Conservation (phyloP, 345 rosid species). For the Garcia nutans region DNA sequence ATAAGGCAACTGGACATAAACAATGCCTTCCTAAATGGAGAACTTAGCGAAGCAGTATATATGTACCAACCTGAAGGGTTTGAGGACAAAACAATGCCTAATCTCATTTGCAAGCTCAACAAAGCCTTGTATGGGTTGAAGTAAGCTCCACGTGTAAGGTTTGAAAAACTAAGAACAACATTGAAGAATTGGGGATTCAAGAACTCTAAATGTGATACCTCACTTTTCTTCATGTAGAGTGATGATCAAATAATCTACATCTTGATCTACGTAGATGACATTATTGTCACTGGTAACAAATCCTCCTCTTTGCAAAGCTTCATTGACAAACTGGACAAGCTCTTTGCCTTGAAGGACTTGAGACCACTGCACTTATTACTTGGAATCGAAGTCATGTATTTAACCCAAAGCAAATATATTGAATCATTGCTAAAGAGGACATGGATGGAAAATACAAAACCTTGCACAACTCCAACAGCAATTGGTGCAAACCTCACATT, state of each 20-base stretch:
- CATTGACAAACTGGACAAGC: neutral
- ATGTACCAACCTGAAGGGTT: neutral
- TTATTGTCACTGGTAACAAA: neutral
- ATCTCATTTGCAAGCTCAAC: neutral
- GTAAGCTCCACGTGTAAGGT: neutral
- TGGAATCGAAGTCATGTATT: neutral
- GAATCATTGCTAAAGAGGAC: neutral
- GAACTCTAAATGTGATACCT: neutral
- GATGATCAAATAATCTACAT: neutral
- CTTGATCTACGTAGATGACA: too few species aligned
- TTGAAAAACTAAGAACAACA: neutral
- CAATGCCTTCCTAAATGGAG: neutral
- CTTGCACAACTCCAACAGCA: neutral
- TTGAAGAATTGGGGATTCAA: neutral
- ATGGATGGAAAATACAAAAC: neutral
- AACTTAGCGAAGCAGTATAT: neutral
- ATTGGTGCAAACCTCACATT: neutral
- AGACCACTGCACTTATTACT: neutral
- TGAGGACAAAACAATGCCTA: neutral
- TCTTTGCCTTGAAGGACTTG: neutral
- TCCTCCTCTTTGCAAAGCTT: neutral
- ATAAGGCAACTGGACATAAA: neutral
- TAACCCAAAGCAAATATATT: neutral
- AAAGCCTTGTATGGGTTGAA: neutral
- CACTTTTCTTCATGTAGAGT: neutral